phyloP scores from a whole-genome alignment of 257 asterid genomes.

The Apocynum venetum region DNA sequence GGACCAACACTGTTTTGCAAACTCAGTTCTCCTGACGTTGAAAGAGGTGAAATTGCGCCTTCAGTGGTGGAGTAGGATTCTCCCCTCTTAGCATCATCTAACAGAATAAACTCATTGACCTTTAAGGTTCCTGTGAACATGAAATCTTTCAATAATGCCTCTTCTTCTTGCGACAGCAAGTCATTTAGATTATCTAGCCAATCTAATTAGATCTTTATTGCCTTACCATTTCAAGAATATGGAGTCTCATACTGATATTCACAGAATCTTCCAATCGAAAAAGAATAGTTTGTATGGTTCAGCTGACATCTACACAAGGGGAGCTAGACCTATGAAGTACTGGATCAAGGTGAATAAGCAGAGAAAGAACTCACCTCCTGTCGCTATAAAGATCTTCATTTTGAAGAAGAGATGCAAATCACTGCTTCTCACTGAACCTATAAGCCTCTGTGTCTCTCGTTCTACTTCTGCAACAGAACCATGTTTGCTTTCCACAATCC shows the following conservation, averaged over 20 bases:
- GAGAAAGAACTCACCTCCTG: conserved; percentile 10
- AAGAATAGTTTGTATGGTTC: background rate
- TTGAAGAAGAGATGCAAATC: conserved; percentile 15
- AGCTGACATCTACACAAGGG: background rate
- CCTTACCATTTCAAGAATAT: background rate
- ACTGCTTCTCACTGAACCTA: conserved; percentile 14
- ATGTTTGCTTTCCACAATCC: conserved; percentile 12
- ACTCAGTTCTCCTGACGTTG: background rate
- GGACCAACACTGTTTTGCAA: background rate
- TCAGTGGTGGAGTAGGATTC: background rate
- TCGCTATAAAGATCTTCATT: conserved; percentile 10
- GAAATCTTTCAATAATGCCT: background rate
- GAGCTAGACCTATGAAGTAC: background rate
- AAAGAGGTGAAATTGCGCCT: background rate
- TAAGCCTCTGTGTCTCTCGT: conserved; percentile 5
- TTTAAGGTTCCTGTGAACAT: conserved; percentile 4
- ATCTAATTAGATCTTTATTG: background rate
- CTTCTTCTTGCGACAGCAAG: background rate
- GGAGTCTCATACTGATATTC: background rate
- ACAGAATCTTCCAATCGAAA: background rate
- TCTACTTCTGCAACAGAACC: conserved; percentile 11
- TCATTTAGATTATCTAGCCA: background rate
- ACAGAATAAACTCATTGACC: conserved; percentile 15
- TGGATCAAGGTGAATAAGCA: background rate
- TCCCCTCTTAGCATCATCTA: conserved; percentile 1